Percentiles rank a stretch among this genome's conserved stretches.
Evolutionary conservation across 306 rosid species (phyloP).

Genomic region (Medicago ruthenica): DNA sequence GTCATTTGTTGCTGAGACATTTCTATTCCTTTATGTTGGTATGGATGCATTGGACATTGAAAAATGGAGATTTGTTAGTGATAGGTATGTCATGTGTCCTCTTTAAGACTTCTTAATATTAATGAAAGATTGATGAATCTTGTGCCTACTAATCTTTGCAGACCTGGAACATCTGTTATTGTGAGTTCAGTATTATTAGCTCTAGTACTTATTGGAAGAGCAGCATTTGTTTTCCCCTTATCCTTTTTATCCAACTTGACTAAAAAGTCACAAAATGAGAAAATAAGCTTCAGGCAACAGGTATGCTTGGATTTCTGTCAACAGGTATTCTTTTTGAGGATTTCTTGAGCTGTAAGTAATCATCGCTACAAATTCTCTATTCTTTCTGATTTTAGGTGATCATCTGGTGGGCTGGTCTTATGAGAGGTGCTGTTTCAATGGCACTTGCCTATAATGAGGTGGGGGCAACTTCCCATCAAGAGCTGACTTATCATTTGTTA

Average conservation of each 20-base stretch:
- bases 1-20: conserved; percentile 87
- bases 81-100: conserved; percentile 65
- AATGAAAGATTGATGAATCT: conserved; percentile 2
- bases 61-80: conserved; percentile 92
- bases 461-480: conserved; percentile 30
- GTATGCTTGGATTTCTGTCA: conserved; percentile 49
- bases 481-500: background rate
- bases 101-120: background rate
- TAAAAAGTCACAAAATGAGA: conserved; percentile 59
- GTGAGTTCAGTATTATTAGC: conserved; percentile 80
- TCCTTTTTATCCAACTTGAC: conserved; percentile 81
- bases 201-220: conserved; percentile 83
- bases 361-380: conserved; percentile 26
- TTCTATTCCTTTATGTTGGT: conserved; percentile 97
- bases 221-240: conserved; percentile 90
- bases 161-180: conserved; percentile 86
- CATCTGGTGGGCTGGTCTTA: conserved; percentile 99
- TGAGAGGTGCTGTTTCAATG: conserved; percentile 99
- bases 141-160: conserved; percentile 39
- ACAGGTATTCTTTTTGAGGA: background rate
- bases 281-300: conserved; percentile 71
- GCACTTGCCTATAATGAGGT: conserved; percentile 99
- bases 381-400: conserved; percentile 61
- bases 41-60: conserved; percentile 99
- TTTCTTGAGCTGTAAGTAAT: conserved; percentile 29